Conservation (phyloP, 225 moss, liverwort and hornwort species). For the Lunularia cruciata region DNA sequence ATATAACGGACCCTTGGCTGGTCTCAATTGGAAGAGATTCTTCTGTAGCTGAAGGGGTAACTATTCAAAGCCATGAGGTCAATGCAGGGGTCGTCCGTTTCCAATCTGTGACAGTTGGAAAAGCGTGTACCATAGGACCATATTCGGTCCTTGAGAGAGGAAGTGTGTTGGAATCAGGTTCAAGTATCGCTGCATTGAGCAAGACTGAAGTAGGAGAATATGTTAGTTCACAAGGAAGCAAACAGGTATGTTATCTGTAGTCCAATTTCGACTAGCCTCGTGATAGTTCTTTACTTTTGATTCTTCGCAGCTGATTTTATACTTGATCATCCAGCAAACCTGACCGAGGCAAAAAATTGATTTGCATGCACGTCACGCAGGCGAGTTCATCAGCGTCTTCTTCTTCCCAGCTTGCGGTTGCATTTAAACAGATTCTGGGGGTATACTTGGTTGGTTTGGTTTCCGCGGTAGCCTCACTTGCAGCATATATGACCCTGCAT, state of each 20-base stretch:
- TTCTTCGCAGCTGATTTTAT: not conserved
- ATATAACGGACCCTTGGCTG: slow-evolving; percentile 44
- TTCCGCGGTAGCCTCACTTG: slow-evolving; percentile 31
- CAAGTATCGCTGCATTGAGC: slow-evolving; percentile 30
- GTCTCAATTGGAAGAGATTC: slow-evolving; percentile 33
- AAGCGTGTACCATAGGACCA: slow-evolving; percentile 31
- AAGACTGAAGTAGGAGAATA: slow-evolving; percentile 29
- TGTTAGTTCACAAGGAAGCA: not conserved
- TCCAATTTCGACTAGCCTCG: not conserved
- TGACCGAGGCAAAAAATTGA: too few species aligned
- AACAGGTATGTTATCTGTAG: not conserved
- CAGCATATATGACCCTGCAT: slow-evolving; percentile 26
- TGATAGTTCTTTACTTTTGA: not conserved
- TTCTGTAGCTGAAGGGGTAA: slow-evolving; percentile 37
- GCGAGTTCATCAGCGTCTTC: not conserved
- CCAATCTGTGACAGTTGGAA: slow-evolving; percentile 30
- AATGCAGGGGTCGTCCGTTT: slow-evolving; percentile 36
- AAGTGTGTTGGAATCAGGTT: slow-evolving; percentile 28
- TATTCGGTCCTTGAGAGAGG: slow-evolving; percentile 38
- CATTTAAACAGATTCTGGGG: slow-evolving; percentile 25
- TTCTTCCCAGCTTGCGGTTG: not conserved
- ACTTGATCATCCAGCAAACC: not conserved
- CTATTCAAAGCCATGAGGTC: slow-evolving; percentile 47
- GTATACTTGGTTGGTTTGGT: slow-evolving; percentile 38
- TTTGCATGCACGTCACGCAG: not conserved